Base-by-base conservation (phyloP, 1,284 basidiomycete species). In the Sporisorium exsertum region DNA sequence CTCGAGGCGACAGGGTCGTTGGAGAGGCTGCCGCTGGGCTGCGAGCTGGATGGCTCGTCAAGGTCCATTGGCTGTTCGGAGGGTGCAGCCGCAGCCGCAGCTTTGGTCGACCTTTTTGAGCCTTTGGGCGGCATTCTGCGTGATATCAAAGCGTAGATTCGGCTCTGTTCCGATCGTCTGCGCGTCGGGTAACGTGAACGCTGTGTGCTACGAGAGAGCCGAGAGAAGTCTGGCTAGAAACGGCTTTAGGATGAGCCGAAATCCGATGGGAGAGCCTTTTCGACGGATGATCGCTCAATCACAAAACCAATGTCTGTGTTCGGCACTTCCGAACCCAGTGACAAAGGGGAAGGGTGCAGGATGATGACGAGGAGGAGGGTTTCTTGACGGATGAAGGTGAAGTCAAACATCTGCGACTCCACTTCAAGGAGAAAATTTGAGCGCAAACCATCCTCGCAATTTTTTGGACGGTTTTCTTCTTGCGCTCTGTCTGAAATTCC, bases 41-140 rank as follows among this genome's bases (percentile, higher is more conserved):
- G 66, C 26, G 61, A 67, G 20, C 42, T 62, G 20, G 73, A 72
- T 12, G 73, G 64, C 47, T 64, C 68, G 43, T 76, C 73, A 24
- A 76, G 33, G 33, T 76, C 64, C 68, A 76, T 76, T 4, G 68
- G 55, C 29, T 70, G 57, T 27, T 63, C 59, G 35, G 47, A 56
- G 6, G 59, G 51, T 15, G 65, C 53, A 1, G 64, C 60, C 37
- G 47, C 59, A 5, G 59, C 50, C 9, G 61, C 52, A 1, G 64
- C 60, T 47, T 62, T 63, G 32, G 59, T 24, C 5, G 64, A 42
- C 32, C 49, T 61, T 29, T 67, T 75, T 6, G 72, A 74, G n/a
- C 64, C 64, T 29, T 73, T 73, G 29, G 66, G 72, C 22, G 72
- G 64, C 72, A 75, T 75, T 22, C 8, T 68, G 58, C 37, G 20